Base-by-base conservation (phyloP, 1,139 yeast species). In the Debaryomyces psychrophilus region DNA sequence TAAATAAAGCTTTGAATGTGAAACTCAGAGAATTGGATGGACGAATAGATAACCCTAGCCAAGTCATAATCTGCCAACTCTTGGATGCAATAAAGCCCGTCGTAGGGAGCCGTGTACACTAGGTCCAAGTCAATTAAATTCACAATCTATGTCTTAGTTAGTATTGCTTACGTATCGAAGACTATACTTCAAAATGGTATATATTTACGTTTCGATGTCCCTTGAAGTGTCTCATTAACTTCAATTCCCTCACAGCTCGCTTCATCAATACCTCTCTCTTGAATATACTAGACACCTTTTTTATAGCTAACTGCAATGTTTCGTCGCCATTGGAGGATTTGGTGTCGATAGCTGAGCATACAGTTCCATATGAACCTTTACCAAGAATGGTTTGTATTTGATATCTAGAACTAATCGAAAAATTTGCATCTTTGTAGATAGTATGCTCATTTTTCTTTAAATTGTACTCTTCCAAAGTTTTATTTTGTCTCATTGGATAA, bases 361-460 rank as follows among this genome's bases (percentile, higher is more conserved):
- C 98, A 0, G 85, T 81, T 1, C 98, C 98, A 62, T 89, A 92
- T 0, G 96, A 84, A 0, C 98, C 98, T 54, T 85, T 82, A 0
- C 98, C 98, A 42, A 92, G 72, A 2, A 85, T 76, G 36, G 78
- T 76, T 33, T 79, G 68, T 11, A 92, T 73, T 45, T 77, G 74
- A 64, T 90, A 93, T 40, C 89, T 69, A 1, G 79, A 66, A 49
- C 85, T 86, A 38, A 89, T 73, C 34, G 82, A 81, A 62, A 90
- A 88, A 45, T 81, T 76, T 4, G 77, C 75, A 12, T 55, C 57
- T 27, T 50, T 49, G 33, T 41, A 44, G 28, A 41, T 37, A 7
- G 12, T 26, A 27, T 33, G 33, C 4, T 27, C 29, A 22, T 25
- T 35, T 27, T 34, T 40, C 18, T 23, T 17, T 14, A 28, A 34